Evolutionary conservation across 1,284 basidiomycete species (phyloP), one percentile per base, ranked within the genome.

Genomic region (Trametes hirsuta): DNA sequence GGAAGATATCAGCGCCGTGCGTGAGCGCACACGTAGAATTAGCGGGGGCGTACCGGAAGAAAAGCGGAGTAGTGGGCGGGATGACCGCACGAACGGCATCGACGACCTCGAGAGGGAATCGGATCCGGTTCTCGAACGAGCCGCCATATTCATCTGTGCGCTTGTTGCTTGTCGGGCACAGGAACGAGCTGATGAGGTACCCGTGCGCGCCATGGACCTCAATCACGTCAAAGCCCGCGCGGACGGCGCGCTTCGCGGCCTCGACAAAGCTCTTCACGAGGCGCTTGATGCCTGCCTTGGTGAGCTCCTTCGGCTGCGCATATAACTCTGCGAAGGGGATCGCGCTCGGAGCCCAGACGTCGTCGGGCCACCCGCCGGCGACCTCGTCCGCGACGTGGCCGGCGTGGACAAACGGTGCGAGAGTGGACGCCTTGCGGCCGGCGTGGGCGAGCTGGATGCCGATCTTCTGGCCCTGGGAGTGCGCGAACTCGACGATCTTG

Each of bases 401-500:
- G 15, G 44, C 22, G 34, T 77, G 78, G 14, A 87, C 75, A 85
- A 87, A 90, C 2, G 86, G 85, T 2, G 86, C 81, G 55, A 81
- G 77, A 0, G 82, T 85, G 15, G 83, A 85, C 0, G 88, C 87
- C 71, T 93, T 93, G 39, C 91, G 79, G 1, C 91, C 91, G 0
- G 88, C 89, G 71, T 93, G 91, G 1, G 85, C 86, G 25, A 94
- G 80, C 72, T 93, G 92, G 50, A 94, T 81, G 4, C 86, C 91
- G 25, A 91, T 84, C 64, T 82, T 83, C 45, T 83, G 76, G 55
- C 83, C 80, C 69, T 90, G 83, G 34, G 81, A 76, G 72, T 91
- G 89, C 42, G 83, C 79, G 65, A 87, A 89, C 47, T 87, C 79
- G 58, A 91, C 86, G 54, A 93, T 81, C n/a, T 82, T 79, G 64